Conservation (phyloP, 805 yeast species). For the Yamadazyma endophytica region DNA sequence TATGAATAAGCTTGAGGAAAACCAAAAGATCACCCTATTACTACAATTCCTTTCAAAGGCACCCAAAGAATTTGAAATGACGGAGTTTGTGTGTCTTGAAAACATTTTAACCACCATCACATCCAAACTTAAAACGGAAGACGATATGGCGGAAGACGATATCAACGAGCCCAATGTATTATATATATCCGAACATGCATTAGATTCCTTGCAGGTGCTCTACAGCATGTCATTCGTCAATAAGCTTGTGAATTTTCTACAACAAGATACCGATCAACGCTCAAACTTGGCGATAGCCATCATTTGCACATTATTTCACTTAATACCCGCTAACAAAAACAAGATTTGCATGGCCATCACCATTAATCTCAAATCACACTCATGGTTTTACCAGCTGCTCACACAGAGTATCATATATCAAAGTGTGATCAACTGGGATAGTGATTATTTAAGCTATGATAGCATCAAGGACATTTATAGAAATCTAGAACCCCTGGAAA, state of each 20-base stretch:
- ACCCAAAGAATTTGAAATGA: too few relatives aligned
- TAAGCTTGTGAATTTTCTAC: too few relatives aligned
- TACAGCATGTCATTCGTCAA: too few relatives aligned
- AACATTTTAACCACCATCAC: constrained; percentile 15
- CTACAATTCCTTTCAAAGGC: too few relatives aligned
- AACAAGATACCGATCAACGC: constrained; percentile 3
- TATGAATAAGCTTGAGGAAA: too few relatives aligned
- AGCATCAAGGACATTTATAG: constrained; percentile 9
- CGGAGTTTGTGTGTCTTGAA: too few relatives aligned
- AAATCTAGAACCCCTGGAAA: neutral
- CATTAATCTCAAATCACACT: constrained; percentile 36
- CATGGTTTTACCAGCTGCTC: constrained; percentile 26
- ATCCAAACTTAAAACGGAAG: too few relatives aligned
- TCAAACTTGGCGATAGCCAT: constrained; percentile 13
- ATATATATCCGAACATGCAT: too few relatives aligned
- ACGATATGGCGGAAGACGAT: too few relatives aligned
- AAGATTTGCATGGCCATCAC: constrained; percentile 39
- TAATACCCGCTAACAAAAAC: constrained; percentile 35
- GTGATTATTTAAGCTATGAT: constrained; percentile 12
- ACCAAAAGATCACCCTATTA: too few relatives aligned
- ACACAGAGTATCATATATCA: constrained; percentile 14
- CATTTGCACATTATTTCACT: constrained; percentile 25
- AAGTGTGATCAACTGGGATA: neutral
- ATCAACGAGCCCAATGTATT: too few relatives aligned
- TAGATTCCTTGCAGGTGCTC: too few relatives aligned